Conservation (phyloP, 1,139 yeast genomes). For the Wickerhamomyces sp. region DNA sequence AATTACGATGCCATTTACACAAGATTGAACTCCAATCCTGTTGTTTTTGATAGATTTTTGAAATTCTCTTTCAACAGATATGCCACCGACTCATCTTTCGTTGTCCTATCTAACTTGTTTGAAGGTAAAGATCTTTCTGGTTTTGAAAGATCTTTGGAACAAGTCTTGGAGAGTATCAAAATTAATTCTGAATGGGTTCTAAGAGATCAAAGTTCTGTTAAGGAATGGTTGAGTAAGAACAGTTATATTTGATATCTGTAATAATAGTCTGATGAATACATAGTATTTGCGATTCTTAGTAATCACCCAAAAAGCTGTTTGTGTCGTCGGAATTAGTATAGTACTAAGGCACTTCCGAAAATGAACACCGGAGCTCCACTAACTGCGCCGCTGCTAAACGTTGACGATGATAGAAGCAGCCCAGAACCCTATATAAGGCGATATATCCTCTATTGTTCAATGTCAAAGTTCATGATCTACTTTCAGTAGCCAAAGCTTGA, state of each 20-base stretch:
- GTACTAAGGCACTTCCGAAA: too few species aligned
- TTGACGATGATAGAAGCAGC: too few species aligned
- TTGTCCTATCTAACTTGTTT: slow-evolving; percentile 49
- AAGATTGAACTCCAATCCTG: slow-evolving; percentile 50
- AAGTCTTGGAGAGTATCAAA: slow-evolving; percentile 48
- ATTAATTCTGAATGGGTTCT: slow-evolving; percentile 45
- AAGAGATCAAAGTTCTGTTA: slow-evolving; percentile 54
- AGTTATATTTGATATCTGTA: neutral
- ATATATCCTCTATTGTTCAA: too few species aligned
- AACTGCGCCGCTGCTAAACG: too few species aligned
- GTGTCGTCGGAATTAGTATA: too few species aligned
- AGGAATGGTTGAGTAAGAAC: slow-evolving; percentile 15
- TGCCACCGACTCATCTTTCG: slow-evolving; percentile 37
- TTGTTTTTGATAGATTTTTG: slow-evolving; percentile 60
- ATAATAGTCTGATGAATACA: neutral
- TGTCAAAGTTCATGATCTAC: too few species aligned
- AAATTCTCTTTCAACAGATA: slow-evolving; percentile 46
- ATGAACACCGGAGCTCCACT: too few species aligned
- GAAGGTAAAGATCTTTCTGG: slow-evolving; percentile 50
- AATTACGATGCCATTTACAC: slow-evolving; percentile 47
- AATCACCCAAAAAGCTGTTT: too few species aligned
- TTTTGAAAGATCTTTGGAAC: slow-evolving; percentile 53
- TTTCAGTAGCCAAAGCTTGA: too few species aligned
- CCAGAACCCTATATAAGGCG: too few species aligned
- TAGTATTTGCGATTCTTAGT: too few species aligned